A percentile compares a stretch with the other conserved stretches of the same genome.
Evolutionary conservation across 495 filamentous ascomycete genomes (phyloP).

Genomic region (Pyronema domesticum): DNA sequence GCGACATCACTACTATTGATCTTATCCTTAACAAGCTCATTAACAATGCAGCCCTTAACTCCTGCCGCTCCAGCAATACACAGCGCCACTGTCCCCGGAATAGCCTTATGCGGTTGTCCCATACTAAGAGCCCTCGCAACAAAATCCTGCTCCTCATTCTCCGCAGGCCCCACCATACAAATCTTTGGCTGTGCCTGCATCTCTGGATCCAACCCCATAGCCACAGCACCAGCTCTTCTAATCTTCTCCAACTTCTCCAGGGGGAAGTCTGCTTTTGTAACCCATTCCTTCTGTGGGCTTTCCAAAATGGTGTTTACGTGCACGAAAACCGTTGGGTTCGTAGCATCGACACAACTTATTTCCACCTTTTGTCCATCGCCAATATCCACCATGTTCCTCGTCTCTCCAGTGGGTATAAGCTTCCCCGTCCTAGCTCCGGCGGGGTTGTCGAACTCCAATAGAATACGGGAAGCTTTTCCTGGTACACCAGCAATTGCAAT

Average conservation of each 20-base stretch:
- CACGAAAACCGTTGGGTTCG: slow-evolving; percentile 51
- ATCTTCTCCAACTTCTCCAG: slow-evolving; percentile 41
- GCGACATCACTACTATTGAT: slow-evolving; percentile 24
- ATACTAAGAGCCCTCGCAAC: slow-evolving; percentile 32
- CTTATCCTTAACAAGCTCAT: slow-evolving; percentile 16
- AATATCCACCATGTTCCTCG: slow-evolving; percentile 33
- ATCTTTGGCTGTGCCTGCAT: slow-evolving; percentile 34
- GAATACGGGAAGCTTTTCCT: slow-evolving; percentile 38
- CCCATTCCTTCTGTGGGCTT: too few species aligned
- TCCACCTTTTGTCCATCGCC: slow-evolving; percentile 27
- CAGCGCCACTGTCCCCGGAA: slow-evolving; percentile 43
- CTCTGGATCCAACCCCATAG: slow-evolving; percentile 41
- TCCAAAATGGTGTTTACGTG: slow-evolving; percentile 34
- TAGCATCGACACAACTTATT: slow-evolving; percentile 45
- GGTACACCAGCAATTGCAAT: slow-evolving; percentile 53
- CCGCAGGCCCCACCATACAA: slow-evolving; percentile 33
- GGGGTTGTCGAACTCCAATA: slow-evolving; percentile 46
- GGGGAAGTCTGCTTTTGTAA: too few species aligned
- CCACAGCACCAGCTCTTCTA: slow-evolving; percentile 38
- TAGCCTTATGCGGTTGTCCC: slow-evolving; percentile 46
- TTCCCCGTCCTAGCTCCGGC: slow-evolving; percentile 51
- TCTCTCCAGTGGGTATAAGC: slow-evolving; percentile 44
- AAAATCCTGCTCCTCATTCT: slow-evolving; percentile 27
- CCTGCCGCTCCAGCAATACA: slow-evolving; percentile 42
- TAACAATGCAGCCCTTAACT: slow-evolving; percentile 31